A percentile compares a stretch with the other conserved stretches of the same genome.
These are phyloP conservation scores for Rhizopus sp. DNA, from an alignment of 371 early-diverging fungal genomes.

Conservation along the genomic window DNA sequence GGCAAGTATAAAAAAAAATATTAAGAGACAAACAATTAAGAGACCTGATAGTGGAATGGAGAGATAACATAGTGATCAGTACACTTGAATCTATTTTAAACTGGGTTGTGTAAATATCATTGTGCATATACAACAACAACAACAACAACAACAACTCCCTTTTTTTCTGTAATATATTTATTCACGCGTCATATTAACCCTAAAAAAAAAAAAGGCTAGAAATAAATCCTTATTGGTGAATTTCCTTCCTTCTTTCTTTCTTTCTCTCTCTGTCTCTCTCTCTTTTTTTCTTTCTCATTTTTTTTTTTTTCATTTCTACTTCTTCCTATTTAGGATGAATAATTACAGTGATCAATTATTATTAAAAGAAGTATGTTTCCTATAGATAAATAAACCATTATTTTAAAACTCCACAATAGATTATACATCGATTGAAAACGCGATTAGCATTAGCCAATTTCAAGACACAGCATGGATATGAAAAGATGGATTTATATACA, in stretches of 20 bases:
- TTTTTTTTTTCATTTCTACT: not conserved
- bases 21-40: no score
- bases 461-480: slow-evolving; percentile 38
- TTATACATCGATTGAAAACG: slow-evolving; percentile 25
- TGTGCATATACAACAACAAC: no score
- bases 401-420: slow-evolving; percentile 8
- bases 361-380: not conserved
- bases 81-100: not conserved
- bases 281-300: not conserved
- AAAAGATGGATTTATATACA: slow-evolving; percentile 29
- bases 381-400: not conserved
- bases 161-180: no score
- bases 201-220: no score
- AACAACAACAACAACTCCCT: no score
- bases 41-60: not conserved
- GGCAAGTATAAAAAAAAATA: slow-evolving; percentile 7
- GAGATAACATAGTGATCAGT: not conserved
- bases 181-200: no score
- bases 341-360: not conserved
- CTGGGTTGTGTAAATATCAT: not conserved
- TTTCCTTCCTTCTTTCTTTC: slow-evolving; percentile 36
- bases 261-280: slow-evolving; percentile 12
- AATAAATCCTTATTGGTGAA: slow-evolving; percentile 96
- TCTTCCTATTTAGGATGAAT: not conserved
- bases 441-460: slow-evolving; percentile 39